Percentiles rank a stretch among this genome's conserved stretches.
These are phyloP conservation scores for Nidularia pulvinata DNA, from an alignment of 768 basidiomycete genomes.

Conservation along the genomic window DNA sequence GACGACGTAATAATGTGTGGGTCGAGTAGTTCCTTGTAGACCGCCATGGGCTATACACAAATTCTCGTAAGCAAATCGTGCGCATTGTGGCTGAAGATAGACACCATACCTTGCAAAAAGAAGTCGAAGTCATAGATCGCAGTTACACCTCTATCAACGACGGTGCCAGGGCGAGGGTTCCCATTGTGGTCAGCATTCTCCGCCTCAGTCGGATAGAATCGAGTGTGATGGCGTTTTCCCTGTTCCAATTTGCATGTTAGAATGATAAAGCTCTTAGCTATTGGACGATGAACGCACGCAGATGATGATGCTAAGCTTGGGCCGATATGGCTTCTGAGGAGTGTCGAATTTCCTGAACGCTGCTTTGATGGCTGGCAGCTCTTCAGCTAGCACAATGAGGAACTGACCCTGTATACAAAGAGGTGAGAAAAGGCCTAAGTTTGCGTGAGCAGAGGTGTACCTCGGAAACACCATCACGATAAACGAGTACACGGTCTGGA, in stretches of 20 bases:
- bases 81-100: not conserved
- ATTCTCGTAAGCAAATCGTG: not conserved
- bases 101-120: constrained; percentile 56
- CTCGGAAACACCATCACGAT: constrained; percentile 85
- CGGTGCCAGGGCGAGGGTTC: constrained; percentile 77
- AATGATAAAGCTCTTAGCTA: constrained; percentile 13
- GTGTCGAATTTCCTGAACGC: constrained; percentile 55
- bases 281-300: constrained; percentile 54
- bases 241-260: constrained; percentile 5
- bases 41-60: constrained; percentile 59
- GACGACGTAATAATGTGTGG: constrained; percentile 83
- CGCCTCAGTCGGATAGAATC: constrained; percentile 62
- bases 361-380: constrained; percentile 61
- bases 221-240: constrained; percentile 53
- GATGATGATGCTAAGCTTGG: constrained; percentile 69
- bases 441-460: constrained; percentile 33
- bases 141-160: constrained; percentile 81
- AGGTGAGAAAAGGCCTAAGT: not conserved
- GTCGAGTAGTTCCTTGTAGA: constrained; percentile 69
- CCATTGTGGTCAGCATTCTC: constrained; percentile 59
- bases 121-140: constrained; percentile 67
- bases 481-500: constrained; percentile 70
- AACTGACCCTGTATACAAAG: constrained; percentile 64
- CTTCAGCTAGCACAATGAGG: constrained; percentile 55
- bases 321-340: constrained; percentile 38